Evolutionary conservation across 805 yeast species (phyloP).

Genomic region (Osmozyma mogii): DNA sequence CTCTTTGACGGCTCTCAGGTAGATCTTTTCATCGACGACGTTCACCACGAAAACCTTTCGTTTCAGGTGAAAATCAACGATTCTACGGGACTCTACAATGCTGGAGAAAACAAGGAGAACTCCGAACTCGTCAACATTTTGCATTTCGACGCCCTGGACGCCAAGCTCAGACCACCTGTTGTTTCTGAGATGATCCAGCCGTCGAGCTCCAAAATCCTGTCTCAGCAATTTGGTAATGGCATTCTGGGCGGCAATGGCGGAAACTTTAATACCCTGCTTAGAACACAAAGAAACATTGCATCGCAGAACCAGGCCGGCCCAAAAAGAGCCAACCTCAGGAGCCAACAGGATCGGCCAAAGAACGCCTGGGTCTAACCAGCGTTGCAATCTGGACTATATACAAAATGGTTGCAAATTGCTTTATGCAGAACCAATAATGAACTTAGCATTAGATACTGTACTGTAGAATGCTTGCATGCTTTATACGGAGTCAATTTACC

Average conservation of each 20-base stretch:
- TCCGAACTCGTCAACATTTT: slow-evolving; percentile 16
- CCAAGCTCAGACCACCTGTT: slow-evolving; percentile 20
- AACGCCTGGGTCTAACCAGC: no score
- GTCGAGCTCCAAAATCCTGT: background rate
- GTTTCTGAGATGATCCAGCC: slow-evolving; percentile 9
- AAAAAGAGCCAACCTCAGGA: slow-evolving; percentile 6
- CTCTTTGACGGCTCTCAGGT: slow-evolving; percentile 60
- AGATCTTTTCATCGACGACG: slow-evolving; percentile 56
- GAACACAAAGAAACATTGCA: slow-evolving; percentile 19
- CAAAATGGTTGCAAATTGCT: no score
- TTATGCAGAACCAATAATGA: no score
- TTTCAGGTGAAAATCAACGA: slow-evolving; percentile 49
- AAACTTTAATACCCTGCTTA: slow-evolving; percentile 19
- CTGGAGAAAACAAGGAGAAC: slow-evolving; percentile 25
- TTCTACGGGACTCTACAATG: slow-evolving; percentile 55
- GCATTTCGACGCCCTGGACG: slow-evolving; percentile 20
- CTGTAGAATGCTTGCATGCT: no score
- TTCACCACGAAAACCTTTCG: slow-evolving; percentile 43
- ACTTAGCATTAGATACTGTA: no score
- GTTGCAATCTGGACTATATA: no score
- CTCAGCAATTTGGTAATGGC: slow-evolving; percentile 7
- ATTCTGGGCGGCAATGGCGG: slow-evolving; percentile 16
- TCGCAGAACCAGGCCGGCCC: slow-evolving; percentile 8
- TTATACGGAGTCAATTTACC: no score
- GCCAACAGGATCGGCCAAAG: background rate